A percentile compares a stretch with the other conserved stretches of the same genome.
phyloP scores from a whole-genome alignment of 2,329 filamentous ascomycete species.

The Amauroascus verrucosus region DNA sequence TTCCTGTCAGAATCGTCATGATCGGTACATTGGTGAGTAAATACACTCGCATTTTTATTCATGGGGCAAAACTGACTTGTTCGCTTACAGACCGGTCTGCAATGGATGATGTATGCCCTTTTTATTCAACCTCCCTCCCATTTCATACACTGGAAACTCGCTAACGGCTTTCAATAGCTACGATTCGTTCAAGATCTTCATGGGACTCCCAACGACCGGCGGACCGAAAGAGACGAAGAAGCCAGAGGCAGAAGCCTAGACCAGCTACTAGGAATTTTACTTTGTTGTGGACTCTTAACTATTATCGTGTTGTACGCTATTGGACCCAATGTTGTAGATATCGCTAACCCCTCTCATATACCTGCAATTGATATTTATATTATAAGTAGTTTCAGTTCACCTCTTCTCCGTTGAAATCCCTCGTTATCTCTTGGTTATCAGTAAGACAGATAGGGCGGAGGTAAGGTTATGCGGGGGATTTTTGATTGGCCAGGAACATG shows the following conservation, averaged over 20 bases:
- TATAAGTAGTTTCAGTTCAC: neutral
- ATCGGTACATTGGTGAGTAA: constrained; percentile 54
- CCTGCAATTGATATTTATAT: neutral
- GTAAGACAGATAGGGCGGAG: neutral
- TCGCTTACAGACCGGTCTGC: constrained; percentile 53
- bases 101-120: constrained; percentile 80
- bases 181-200: constrained; percentile 82
- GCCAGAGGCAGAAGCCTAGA: constrained; percentile 21
- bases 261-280: neutral
- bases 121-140: neutral
- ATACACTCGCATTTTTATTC: neutral
- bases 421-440: neutral
- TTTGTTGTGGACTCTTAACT: neutral
- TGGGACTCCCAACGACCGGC: constrained; percentile 76
- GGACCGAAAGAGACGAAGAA: constrained; percentile 46
- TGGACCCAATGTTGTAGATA: neutral
- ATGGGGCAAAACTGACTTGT: constrained; percentile 12
- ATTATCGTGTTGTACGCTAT: neutral
- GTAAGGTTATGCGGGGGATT: neutral
- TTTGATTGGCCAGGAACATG: constrained; percentile 1
- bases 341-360: neutral
- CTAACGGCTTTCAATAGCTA: constrained; percentile 23
- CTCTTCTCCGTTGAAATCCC: too few species aligned
- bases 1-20: constrained; percentile 82
- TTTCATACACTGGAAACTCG: neutral